Conservation (phyloP, 768 basidiomycete genomes). For the Leccinum disarticulatum region DNA sequence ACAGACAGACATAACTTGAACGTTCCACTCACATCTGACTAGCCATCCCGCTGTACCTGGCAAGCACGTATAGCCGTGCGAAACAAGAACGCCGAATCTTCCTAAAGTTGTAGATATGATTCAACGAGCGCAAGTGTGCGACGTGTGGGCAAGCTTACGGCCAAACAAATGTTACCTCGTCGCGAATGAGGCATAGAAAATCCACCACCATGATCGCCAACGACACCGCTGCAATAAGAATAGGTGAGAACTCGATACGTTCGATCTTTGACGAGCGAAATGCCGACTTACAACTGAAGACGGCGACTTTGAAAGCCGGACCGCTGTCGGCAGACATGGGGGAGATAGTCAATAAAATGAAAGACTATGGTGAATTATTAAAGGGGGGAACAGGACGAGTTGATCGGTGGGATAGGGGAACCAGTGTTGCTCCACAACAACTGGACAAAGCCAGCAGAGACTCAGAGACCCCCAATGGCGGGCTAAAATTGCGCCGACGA, state of each 20-base stretch:
- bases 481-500: not conserved
- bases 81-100: slow-evolving; percentile 6
- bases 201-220: slow-evolving; percentile 20
- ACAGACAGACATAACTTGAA: no score
- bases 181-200: slow-evolving; percentile 8
- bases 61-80: slow-evolving; percentile 10
- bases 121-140: not conserved
- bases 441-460: not conserved
- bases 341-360: slow-evolving; percentile 3
- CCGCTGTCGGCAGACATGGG: not conserved
- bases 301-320: slow-evolving; percentile 7
- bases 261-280: not conserved
- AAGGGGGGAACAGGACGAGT: not conserved
- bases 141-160: slow-evolving; percentile 14
- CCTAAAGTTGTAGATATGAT: slow-evolving; percentile 1
- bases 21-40: slow-evolving; percentile 20
- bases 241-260: not conserved
- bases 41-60: slow-evolving; percentile 16
- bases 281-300: slow-evolving; percentile 13
- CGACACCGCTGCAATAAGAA: not conserved
- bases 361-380: not conserved
- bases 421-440: not conserved
- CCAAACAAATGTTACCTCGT: slow-evolving; percentile 22
- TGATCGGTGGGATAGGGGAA: not conserved
- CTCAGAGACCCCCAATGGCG: not conserved